Conservation (phyloP, 495 filamentous ascomycete genomes). For the Penicillium dipodomyicola region DNA sequence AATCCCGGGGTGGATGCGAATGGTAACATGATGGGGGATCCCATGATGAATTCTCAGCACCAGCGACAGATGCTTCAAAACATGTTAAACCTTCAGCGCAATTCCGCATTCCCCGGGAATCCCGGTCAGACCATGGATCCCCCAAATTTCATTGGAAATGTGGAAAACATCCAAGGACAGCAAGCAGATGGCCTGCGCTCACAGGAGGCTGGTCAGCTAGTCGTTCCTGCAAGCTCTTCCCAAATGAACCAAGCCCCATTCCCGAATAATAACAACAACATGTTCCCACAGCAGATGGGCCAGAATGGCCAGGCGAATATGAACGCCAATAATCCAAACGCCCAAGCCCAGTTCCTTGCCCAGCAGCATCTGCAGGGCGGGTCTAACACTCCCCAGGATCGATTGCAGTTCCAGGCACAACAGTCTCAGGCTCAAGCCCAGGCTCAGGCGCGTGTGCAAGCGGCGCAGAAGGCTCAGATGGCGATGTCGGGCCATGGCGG, state of each 20-base stretch:
- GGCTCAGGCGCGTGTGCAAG: constrained; percentile 43
- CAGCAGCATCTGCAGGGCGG: constrained; percentile 43
- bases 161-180: constrained; percentile 57
- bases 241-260: constrained; percentile 45
- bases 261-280: constrained; percentile 31
- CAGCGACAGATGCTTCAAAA: constrained; percentile 44
- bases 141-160: constrained; percentile 48
- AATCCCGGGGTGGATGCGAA: constrained; percentile 33
- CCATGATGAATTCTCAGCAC: constrained; percentile 38
- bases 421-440: constrained; percentile 33
- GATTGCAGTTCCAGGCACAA: constrained; percentile 38
- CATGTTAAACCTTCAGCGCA: constrained; percentile 47
- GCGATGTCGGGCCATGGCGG: constrained; percentile 41
- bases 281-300: constrained; percentile 38
- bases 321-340: constrained; percentile 39
- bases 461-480: constrained; percentile 50
- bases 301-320: constrained; percentile 41
- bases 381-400: constrained; percentile 41
- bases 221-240: constrained; percentile 63
- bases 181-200: constrained; percentile 60
- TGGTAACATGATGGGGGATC: constrained; percentile 37
- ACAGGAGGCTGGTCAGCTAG: constrained; percentile 63
- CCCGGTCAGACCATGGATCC: constrained; percentile 45
- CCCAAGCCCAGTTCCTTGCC: constrained; percentile 31
- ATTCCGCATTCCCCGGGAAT: constrained; percentile 36